Evolutionary conservation across 2,329 filamentous ascomycete genomes (phyloP).

Genomic region (Arthrobotrys sphaeroides): DNA sequence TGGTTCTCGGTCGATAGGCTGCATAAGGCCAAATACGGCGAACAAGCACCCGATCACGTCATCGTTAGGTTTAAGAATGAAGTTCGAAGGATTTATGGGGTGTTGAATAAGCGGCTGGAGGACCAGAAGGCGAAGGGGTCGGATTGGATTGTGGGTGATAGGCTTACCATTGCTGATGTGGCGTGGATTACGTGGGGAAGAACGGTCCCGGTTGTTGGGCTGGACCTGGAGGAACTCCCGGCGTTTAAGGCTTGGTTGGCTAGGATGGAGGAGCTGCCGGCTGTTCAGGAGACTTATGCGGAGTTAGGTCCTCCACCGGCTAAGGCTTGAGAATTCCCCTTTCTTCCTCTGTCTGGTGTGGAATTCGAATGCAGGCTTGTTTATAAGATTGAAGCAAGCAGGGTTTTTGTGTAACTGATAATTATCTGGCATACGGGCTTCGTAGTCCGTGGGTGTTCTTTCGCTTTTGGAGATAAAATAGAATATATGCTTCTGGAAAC

Average conservation of each 20-base stretch:
- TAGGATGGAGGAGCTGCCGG: conserved; percentile 12
- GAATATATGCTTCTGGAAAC: background rate
- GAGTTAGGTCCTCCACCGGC: background rate
- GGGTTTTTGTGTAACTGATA: too few species aligned
- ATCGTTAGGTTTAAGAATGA: conserved; percentile 55
- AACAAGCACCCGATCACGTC: conserved; percentile 31
- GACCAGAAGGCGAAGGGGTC: conserved; percentile 41
- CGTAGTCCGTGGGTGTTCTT: background rate
- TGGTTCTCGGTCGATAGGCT: conserved; percentile 36
- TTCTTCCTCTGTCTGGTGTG: too few species aligned
- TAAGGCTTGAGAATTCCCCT: too few species aligned
- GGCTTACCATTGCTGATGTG: conserved; percentile 43
- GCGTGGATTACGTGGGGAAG: conserved; percentile 28
- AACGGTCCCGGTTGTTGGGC: background rate
- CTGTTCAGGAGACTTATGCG: conserved; percentile 21
- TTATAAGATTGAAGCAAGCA: too few species aligned
- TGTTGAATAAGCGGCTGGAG: conserved; percentile 59
- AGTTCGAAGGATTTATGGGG: conserved; percentile 56
- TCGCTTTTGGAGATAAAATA: background rate
- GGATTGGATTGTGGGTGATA: conserved; percentile 28
- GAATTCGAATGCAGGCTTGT: too few species aligned
- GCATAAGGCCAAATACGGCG: conserved; percentile 32
- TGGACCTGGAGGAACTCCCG: conserved; percentile 23
- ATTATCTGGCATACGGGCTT: background rate
- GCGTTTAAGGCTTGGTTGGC: conserved; percentile 32